Evolutionary conservation across 768 basidiomycete species (phyloP), one percentile per base, ranked within the genome.

Genomic region (Suillus hirtellus): DNA sequence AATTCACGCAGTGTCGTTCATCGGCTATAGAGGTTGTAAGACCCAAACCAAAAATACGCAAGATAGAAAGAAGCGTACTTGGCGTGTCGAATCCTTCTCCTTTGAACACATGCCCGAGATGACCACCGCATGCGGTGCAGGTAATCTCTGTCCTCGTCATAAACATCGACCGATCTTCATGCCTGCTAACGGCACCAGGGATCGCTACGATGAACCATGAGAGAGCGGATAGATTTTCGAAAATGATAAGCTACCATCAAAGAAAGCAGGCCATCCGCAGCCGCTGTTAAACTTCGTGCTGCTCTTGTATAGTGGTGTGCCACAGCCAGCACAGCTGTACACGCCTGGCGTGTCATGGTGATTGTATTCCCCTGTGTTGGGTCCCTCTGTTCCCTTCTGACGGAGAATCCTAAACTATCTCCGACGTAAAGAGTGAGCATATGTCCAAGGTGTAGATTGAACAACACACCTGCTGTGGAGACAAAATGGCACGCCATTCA

Each of bases 181-280:
- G 90, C 46, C 89, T 80, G 63, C 71, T 83, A 37, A 98, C 92
- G 27, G 95, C 93, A 40, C 95, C 95, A 7, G 95, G 95, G 65
- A 96, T 86, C 9, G 95, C 94, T 93, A 65, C 38, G 38, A 47
- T 46, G n/a, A 34, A 50, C 31, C 14, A 43, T 66, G n/a, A 64
- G 60, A 47, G 58, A 31, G 21, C 31, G 8, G 31, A 58, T 11
- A 2, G 11, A 42, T 42, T 19, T 31, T 10, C 2, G 1, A 31
- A 10, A 10, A 35, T 42, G 49, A 63, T 27, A 10, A 68, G 77
- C 62, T 65, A 90, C 91, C 91, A 72, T 96, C 95, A 72, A 90
- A 98, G 83, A 97, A 98, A 1, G 95, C 93, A n/a, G 96, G 95
- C 95, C 95, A 98, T 27, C 95, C 95, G 70, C 93, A 96, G 9